Conservation (phyloP, 768 basidiomycete genomes). For the Epithele typhae region DNA sequence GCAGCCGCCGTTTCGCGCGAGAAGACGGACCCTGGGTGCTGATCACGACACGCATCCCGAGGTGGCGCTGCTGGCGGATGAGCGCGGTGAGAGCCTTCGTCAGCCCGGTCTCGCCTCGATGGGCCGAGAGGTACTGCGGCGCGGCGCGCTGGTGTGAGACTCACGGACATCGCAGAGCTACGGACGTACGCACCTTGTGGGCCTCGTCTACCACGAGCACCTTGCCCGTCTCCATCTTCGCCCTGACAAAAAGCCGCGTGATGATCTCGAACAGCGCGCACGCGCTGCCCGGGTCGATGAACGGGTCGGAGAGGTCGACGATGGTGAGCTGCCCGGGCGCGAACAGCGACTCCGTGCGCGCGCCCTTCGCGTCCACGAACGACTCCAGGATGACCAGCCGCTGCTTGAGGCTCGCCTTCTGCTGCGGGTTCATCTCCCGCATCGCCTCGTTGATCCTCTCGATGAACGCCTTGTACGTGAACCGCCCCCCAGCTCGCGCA, state of each 20-base stretch:
- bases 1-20: too few relatives aligned
- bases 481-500: conserved; percentile 62
- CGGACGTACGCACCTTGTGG: conserved; percentile 49
- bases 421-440: conserved; percentile 50
- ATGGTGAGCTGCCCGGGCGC: conserved; percentile 57
- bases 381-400: conserved; percentile 57
- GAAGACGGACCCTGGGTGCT: conserved; percentile 59
- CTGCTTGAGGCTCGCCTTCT: conserved; percentile 55
- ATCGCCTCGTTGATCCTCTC: conserved; percentile 41
- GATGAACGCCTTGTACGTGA: conserved; percentile 48
- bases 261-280: conserved; percentile 71
- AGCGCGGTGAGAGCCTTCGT: conserved; percentile 55
- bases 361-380: conserved; percentile 42
- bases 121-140: conserved; percentile 52
- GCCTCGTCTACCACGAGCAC: conserved; percentile 73
- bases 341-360: too few relatives aligned
- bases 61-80: conserved; percentile 66
- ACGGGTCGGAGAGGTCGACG: conserved; percentile 69
- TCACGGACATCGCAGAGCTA: background rate
- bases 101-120: conserved; percentile 43
- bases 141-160: background rate
- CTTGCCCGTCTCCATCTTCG: conserved; percentile 57
- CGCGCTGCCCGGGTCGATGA: conserved; percentile 62
- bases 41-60: conserved; percentile 68
- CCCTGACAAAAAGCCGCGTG: conserved; percentile 57